Evolutionary conservation across 257 asterid genomes (phyloP), one percentile per base, ranked within the genome.

Genomic region (Eustoma russellianum): DNA sequence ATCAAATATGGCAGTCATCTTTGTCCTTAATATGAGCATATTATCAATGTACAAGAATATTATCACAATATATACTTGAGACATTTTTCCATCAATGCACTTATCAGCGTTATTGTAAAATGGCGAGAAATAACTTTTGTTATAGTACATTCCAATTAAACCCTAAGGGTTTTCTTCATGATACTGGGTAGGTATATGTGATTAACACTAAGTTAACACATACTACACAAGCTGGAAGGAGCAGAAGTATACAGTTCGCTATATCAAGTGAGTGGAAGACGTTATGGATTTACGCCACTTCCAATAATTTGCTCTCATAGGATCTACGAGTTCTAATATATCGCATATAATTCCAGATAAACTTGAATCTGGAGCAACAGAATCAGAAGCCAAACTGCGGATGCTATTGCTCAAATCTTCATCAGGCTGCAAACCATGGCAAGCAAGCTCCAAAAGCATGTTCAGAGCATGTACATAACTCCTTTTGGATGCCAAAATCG

Each of bases 221-320:
- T 24, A 24, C 30, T 24, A 24, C 30, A 24, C 30, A 24, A 38
- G 43, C 43, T 38, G 43, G 12, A 38, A 38, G 43, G 12, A 38
- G 12, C 43, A 38, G 12, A 38, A 38, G 43, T 11, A 38, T 38
- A 2, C 12, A 38, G 12, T 38, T 38, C 7, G 7, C 7, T 49
- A 50, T 17, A 41, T 3, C 33, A 24, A 62, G 59, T 17, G 62
- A 56, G 62, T 63, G 46, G 71, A 64, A 59, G 55, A 54, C 57
- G 69, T 34, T 5, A 48, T 75, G 71, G 59, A 62, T 68, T 61
- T 76, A 51, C 98, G 88, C 98, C 98, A 90, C 70, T 78, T 82
- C 98, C 98, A 90, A 62, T 90, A 90, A 48, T 63, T 83, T 60
- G 64, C 78, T 77, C 98, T 82, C 45, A 80, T 74, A 30, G 93